A percentile compares a stretch with the other conserved stretches of the same genome.
These are phyloP conservation scores for Rutstroemia sp. DNA, from an alignment of 2,329 filamentous ascomycete genomes.

Conservation along the genomic window DNA sequence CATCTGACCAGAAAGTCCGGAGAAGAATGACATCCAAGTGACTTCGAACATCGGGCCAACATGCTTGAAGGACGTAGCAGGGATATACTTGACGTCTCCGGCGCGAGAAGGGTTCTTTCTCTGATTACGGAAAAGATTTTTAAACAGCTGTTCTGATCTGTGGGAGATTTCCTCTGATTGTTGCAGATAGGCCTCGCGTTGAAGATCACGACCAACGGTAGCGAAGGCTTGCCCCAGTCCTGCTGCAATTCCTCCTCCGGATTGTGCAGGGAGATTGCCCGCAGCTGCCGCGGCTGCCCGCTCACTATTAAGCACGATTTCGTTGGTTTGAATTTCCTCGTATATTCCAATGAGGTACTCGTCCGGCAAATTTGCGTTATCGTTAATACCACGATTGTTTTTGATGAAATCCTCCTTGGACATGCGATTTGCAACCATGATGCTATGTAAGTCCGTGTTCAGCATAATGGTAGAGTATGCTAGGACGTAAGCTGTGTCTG, in stretches of 20 bases:
- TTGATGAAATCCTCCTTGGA: conserved; percentile 97
- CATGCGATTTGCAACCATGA: conserved; percentile 79
- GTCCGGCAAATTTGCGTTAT: conserved; percentile 84
- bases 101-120: conserved; percentile 67
- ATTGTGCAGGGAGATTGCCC: conserved; percentile 51
- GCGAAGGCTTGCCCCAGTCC: conserved; percentile 83
- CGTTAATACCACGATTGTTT: conserved; percentile 97
- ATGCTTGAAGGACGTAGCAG: conserved; percentile 88
- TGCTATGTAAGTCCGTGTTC: conserved; percentile 92
- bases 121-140: conserved; percentile 85
- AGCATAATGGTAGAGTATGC: conserved; percentile 95
- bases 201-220: conserved; percentile 84
- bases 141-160: conserved; percentile 76
- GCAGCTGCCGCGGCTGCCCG: conserved; percentile 80
- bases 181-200: conserved; percentile 87
- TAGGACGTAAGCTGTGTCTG: conserved; percentile 93
- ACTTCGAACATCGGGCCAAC: conserved; percentile 98
- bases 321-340: conserved; percentile 83
- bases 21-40: conserved; percentile 99
- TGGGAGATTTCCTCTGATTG: conserved; percentile 86
- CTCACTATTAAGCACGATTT: conserved; percentile 92
- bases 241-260: conserved; percentile 64
- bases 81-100: conserved; percentile 69
- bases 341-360: conserved; percentile 87
- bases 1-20: conserved; percentile 84